These are phyloP conservation scores for Blumeriella jaapii DNA, from an alignment of 2,329 filamentous ascomycete species.

Conservation along the genomic window DNA sequence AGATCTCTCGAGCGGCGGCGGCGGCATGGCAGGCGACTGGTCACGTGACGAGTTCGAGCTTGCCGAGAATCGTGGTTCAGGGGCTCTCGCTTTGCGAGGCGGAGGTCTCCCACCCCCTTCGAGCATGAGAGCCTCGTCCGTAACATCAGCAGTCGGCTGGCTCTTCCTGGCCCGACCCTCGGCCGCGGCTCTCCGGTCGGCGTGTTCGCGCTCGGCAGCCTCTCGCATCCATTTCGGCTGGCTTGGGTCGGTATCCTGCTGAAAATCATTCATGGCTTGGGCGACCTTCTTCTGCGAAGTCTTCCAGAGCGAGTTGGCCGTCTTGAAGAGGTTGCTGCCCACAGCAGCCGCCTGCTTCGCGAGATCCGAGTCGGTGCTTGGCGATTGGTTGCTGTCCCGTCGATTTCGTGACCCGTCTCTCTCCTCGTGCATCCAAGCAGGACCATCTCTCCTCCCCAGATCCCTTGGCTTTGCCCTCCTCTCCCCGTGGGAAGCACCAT, in stretches of 20 bases:
- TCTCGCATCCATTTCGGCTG: constrained; percentile 97
- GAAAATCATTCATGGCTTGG: constrained; percentile 81
- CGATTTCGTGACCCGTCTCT: constrained; percentile 36
- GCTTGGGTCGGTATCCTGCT: constrained; percentile 57
- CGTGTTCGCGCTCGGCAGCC: constrained; percentile 32
- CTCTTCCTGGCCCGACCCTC: constrained; percentile 21
- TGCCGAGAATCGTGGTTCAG: constrained; percentile 16
- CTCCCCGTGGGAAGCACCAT: constrained; percentile 21
- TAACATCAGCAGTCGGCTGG: constrained; percentile 32
- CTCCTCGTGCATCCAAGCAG: constrained; percentile 54
- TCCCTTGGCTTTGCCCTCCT: constrained; percentile 18
- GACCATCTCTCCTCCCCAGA: constrained; percentile 31
- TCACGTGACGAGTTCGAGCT: constrained; percentile 30
- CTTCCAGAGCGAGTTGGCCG: constrained; percentile 92
- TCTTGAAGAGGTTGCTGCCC: constrained; percentile 78
- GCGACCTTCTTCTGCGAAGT: constrained; percentile 86
- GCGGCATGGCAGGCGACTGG: constrained; percentile 38
- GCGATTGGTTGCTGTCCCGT: constrained; percentile 42
- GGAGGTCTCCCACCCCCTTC: constrained; percentile 54
- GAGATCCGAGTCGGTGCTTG: constrained; percentile 57
- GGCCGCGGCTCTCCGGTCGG: constrained; percentile 27
- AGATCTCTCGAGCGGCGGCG: constrained; percentile 31
- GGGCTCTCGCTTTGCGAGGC: constrained; percentile 25
- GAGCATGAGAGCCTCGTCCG: constrained; percentile 69
- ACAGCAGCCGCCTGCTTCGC: constrained; percentile 72